A percentile compares a stretch with the other conserved stretches of the same genome.
phyloP scores from a whole-genome alignment of 306 rosid genomes.

The Vigna angularis region DNA sequence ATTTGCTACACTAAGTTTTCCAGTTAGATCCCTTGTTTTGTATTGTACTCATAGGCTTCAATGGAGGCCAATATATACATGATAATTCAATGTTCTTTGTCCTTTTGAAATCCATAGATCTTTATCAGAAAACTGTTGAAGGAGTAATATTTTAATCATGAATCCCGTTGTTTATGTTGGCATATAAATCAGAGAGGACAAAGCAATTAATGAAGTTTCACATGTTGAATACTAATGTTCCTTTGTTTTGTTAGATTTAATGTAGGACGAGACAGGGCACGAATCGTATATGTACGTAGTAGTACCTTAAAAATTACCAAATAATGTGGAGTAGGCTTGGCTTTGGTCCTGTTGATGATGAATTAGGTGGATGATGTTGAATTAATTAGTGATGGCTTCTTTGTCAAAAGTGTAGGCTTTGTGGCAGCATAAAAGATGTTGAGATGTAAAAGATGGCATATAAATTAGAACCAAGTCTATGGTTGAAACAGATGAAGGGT shows the following conservation, averaged over 20 bases:
- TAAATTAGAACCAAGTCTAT: slow-evolving; percentile 41
- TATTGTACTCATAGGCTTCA: background rate
- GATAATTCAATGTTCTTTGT: background rate
- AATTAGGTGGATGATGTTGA: slow-evolving; percentile 30
- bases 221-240: slow-evolving; percentile 32
- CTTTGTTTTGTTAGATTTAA: background rate
- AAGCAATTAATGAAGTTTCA: slow-evolving; percentile 42
- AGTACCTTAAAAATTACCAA: background rate
- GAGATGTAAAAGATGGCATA: slow-evolving; percentile 22
- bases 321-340: slow-evolving; percentile 27
- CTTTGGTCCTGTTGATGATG: slow-evolving; percentile 20
- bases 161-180: background rate
- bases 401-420: slow-evolving; percentile 49
- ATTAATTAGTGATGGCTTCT: slow-evolving; percentile 41
- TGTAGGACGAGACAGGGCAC: slow-evolving; percentile 1
- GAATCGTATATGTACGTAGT: background rate
- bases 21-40: background rate
- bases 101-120: background rate
- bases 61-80: background rate
- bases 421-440: slow-evolving; percentile 46
- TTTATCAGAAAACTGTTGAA: background rate
- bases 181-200: slow-evolving; percentile 15
- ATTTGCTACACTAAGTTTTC: no score
- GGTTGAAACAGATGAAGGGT: slow-evolving; percentile 38
- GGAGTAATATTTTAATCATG: background rate